Evolutionary conservation across 2,329 filamentous ascomycete species (phyloP).

Genomic region (Colletotrichum coccodes): DNA sequence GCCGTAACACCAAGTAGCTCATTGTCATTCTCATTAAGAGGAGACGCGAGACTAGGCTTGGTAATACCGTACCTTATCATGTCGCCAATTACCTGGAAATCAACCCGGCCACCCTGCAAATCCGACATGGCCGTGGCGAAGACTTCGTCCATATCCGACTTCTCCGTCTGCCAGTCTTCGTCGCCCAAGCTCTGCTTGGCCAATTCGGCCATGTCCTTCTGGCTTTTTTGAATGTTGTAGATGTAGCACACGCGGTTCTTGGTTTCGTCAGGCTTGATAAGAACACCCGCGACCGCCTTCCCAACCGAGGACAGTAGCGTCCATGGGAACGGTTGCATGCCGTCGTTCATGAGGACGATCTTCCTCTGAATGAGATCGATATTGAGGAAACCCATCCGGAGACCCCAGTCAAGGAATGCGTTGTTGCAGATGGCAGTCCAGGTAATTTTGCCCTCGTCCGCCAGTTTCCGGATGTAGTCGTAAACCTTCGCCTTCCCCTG

Average conservation of each 20-base stretch:
- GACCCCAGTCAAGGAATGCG: slow-evolving; percentile 41
- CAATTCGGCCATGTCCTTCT: slow-evolving; percentile 33
- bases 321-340: slow-evolving; percentile 35
- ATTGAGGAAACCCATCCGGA: slow-evolving; percentile 33
- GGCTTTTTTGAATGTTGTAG: slow-evolving; percentile 32
- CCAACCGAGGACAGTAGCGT: slow-evolving; percentile 38
- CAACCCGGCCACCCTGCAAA: too few relatives aligned
- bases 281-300: slow-evolving; percentile 35
- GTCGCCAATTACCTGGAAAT: too few relatives aligned
- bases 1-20: too few relatives aligned
- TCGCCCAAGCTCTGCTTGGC: slow-evolving; percentile 27
- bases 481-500: too few relatives aligned
- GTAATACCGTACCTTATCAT: too few relatives aligned
- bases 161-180: slow-evolving; percentile 9
- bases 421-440: slow-evolving; percentile 34
- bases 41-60: too few relatives aligned
- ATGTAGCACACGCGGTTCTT: slow-evolving; percentile 38
- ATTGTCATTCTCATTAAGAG: too few relatives aligned
- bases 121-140: too few relatives aligned
- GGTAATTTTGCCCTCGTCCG: slow-evolving; percentile 34
- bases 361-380: slow-evolving; percentile 36
- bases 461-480: slow-evolving; percentile 39
- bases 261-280: slow-evolving; percentile 38
- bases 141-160: slow-evolving; percentile 23
- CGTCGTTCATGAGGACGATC: slow-evolving; percentile 35